Evolutionary conservation across 148 eudicot genomes (phyloP).

Genomic region (Pouteria glomerata): DNA sequence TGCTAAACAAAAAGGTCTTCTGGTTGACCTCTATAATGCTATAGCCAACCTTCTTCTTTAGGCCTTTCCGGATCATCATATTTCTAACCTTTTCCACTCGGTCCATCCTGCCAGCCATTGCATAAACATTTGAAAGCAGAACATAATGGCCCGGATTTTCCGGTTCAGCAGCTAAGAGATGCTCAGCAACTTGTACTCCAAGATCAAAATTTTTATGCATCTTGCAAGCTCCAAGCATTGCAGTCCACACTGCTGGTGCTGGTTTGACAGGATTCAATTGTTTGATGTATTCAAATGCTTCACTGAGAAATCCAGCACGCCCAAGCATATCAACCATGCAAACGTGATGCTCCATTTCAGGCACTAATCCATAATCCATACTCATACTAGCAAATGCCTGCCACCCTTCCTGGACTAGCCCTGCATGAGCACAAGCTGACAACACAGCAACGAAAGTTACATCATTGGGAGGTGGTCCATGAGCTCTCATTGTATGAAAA

Average conservation of each 20-base stretch:
- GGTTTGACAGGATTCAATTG: constrained; percentile 28
- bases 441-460: constrained; percentile 47
- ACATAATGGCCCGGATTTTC: constrained; percentile 49
- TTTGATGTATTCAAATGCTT: constrained; percentile 34
- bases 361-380: constrained; percentile 28
- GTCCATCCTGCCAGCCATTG: constrained; percentile 57
- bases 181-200: constrained; percentile 50
- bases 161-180: constrained; percentile 51
- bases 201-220: constrained; percentile 49
- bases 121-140: constrained; percentile 48
- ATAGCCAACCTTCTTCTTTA: constrained; percentile 56
- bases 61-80: constrained; percentile 36
- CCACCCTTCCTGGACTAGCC: constrained; percentile 51
- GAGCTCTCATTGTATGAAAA: constrained; percentile 35
- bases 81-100: constrained; percentile 44
- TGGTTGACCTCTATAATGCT: constrained; percentile 47
- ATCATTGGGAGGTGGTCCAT: constrained; percentile 37
- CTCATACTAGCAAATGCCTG: constrained; percentile 32
- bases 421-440: constrained; percentile 61
- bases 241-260: constrained; percentile 47
- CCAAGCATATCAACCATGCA: constrained; percentile 66
- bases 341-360: constrained; percentile 51
- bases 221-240: constrained; percentile 62
- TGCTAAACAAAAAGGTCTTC: constrained; percentile 47
- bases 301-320: constrained; percentile 52